These are phyloP conservation scores for Uronychia binucleata DNA, from an alignment of 73 alveolate genomes.

Conservation along the genomic window DNA sequence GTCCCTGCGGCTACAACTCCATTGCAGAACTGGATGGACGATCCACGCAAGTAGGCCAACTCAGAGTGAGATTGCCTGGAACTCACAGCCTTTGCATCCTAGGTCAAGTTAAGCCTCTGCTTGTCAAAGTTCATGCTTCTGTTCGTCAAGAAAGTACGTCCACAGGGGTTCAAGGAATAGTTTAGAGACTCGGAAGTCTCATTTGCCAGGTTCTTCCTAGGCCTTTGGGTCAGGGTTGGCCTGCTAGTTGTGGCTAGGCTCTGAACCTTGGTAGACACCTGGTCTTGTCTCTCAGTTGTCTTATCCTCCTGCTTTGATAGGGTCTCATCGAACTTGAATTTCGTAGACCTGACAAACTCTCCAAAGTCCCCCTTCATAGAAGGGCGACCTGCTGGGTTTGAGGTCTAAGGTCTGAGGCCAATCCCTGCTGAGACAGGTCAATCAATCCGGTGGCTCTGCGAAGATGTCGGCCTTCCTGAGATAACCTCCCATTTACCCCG, in stretches of 20 bases:
- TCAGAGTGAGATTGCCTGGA: not conserved
- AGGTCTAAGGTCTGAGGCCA: too few species aligned
- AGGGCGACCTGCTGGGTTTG: not conserved
- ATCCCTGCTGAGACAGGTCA: too few species aligned
- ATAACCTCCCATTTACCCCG: too few species aligned
- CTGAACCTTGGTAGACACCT: not conserved
- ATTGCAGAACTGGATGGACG: not conserved
- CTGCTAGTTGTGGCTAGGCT: not conserved
- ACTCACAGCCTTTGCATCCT: not conserved
- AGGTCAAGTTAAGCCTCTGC: not conserved
- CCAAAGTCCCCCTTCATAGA: not conserved
- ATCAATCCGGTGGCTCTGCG: too few species aligned
- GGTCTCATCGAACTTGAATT: not conserved
- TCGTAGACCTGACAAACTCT: not conserved
- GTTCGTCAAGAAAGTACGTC: not conserved
- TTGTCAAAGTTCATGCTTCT: not conserved
- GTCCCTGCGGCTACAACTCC: too few species aligned
- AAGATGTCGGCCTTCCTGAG: too few species aligned
- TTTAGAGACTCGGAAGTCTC: not conserved
- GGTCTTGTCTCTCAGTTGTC: not conserved
- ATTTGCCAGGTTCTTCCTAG: not conserved
- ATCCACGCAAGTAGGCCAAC: not conserved
- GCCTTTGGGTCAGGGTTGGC: not conserved
- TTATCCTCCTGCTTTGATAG: not conserved
- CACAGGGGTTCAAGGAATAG: not conserved